Evolutionary conservation across 2,329 filamentous ascomycete genomes (phyloP).

Genomic region (Fusarium chaquense): DNA sequence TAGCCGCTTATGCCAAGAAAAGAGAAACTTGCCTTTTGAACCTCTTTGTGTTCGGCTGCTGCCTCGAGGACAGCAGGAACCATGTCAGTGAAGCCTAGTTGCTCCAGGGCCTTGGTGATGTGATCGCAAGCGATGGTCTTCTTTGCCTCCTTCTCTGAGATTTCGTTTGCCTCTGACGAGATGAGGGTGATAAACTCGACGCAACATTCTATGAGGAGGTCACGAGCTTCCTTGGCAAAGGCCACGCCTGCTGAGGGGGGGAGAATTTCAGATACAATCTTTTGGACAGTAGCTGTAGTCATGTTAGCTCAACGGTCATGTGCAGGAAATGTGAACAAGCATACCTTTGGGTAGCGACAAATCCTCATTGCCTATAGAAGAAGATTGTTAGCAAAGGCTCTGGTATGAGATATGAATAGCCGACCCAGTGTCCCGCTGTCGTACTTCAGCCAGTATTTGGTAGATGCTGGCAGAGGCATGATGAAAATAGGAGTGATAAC

Average conservation of each 20-base stretch:
- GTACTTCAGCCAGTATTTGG: conserved; percentile 48
- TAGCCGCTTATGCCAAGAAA: conserved; percentile 37
- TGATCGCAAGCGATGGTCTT: conserved; percentile 99
- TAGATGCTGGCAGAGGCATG: conserved; percentile 42
- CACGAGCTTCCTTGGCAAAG: conserved; percentile 94
- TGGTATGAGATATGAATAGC: conserved; percentile 8
- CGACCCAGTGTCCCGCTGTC: conserved; percentile 41
- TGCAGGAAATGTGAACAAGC: conserved; percentile 15
- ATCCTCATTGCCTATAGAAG: conserved; percentile 69
- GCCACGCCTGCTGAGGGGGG: conserved; percentile 79
- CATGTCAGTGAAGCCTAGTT: conserved; percentile 93
- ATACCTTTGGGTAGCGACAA: conserved; percentile 74
- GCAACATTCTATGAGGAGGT: conserved; percentile 97
- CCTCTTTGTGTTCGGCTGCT: conserved; percentile 91
- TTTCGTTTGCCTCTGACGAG: conserved; percentile 98
- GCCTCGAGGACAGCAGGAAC: conserved; percentile 88
- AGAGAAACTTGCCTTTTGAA: conserved; percentile 78
- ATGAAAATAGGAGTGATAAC: background rate
- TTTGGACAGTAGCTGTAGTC: conserved; percentile 72
- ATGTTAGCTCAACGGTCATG: conserved; percentile 45
- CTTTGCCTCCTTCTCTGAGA: conserved; percentile 98
- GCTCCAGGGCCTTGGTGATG: conserved; percentile 92
- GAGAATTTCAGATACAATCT: conserved; percentile 95
- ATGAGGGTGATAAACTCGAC: conserved; percentile 99
- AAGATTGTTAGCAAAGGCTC: conserved; percentile 49